These are phyloP conservation scores for Ophiobolus disseminans DNA, from an alignment of 2,329 filamentous ascomycete species.

Conservation along the genomic window DNA sequence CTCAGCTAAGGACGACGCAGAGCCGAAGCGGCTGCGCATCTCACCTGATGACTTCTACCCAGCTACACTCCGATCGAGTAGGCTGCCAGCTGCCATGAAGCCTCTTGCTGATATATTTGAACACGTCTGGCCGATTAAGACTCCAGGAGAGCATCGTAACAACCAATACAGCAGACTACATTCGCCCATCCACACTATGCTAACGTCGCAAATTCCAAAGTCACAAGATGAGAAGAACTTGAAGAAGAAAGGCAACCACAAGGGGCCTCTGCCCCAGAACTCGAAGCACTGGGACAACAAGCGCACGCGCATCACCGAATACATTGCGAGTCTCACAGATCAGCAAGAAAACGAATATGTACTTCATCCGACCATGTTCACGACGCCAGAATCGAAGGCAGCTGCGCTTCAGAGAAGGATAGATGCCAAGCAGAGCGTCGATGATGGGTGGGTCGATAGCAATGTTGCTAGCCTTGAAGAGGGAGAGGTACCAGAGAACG, in stretches of 20 bases:
- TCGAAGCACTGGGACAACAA: slow-evolving; percentile 74
- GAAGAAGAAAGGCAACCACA: slow-evolving; percentile 50
- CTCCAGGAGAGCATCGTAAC: slow-evolving; percentile 80
- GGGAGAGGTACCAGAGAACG: slow-evolving; percentile 69
- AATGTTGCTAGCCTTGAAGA: slow-evolving; percentile 70
- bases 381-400: slow-evolving; percentile 61
- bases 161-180: slow-evolving; percentile 72
- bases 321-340: slow-evolving; percentile 74
- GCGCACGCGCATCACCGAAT: slow-evolving; percentile 81
- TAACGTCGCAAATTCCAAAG: slow-evolving; percentile 76
- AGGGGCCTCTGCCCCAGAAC: slow-evolving; percentile 64
- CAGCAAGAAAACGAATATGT: slow-evolving; percentile 84
- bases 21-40: slow-evolving; percentile 41
- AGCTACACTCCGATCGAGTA: slow-evolving; percentile 49
- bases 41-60: slow-evolving; percentile 60
- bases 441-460: slow-evolving; percentile 84
- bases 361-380: slow-evolving; percentile 79
- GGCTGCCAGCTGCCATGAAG: slow-evolving; percentile 54
- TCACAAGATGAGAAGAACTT: slow-evolving; percentile 70
- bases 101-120: slow-evolving; percentile 83
- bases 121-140: slow-evolving; percentile 87
- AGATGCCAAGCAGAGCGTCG: slow-evolving; percentile 54
- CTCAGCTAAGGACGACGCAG: slow-evolving; percentile 14
- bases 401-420: slow-evolving; percentile 63
- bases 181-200: slow-evolving; percentile 84